Base-by-base conservation (phyloP, 179 eudicot genomes). In the Dionaea muscipula region DNA sequence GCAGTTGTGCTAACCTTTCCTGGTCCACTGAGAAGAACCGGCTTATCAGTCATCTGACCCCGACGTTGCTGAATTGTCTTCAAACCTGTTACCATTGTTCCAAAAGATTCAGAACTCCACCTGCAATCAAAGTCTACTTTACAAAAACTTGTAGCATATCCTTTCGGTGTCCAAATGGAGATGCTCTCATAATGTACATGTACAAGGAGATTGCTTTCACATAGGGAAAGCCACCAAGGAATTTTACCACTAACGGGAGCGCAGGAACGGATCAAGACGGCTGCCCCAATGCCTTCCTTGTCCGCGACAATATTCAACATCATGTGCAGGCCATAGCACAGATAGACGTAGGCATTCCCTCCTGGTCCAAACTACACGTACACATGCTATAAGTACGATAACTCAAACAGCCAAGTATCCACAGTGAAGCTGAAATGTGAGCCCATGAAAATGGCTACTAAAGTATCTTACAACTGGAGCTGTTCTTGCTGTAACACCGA, bases 241-340 rank as follows among this genome's bases (percentile, higher is more conserved):
- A 38, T 2, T 43, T 60, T 81, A 90, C 97, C 97, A 49, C 64
- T 59, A 56, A 86, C 75, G 47, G 95, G 97, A 70, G 94, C 83
- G 54, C 95, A 84, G 12, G 97, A 69, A 62, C 95, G 97, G 65
- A 90, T 73, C 53, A 90, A 75, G 62, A 90, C 97, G 21, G 95
- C 97, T 0, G 97, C 85, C 26, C 95, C 97, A 60, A 66, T 68
- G 19, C 90, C 95, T 66, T 90, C 87, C 54, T 78, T 75, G 69
- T 90, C 97, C 56, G 97, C 95, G 56, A 90, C 97, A 68, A 90
- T 56, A 65, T 90, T 90, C 47, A 90, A 85, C 97, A 90, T 90
- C 58, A 59, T 65, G 67, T 86, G 95, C 36, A 90, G 76, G 59
- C 97, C 97, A 51, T 86, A 90, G 67, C 97, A 90, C 47, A 90